Evolutionary conservation across 345 rosid species (phyloP).

Genomic region (Fremontodendron californicum): DNA sequence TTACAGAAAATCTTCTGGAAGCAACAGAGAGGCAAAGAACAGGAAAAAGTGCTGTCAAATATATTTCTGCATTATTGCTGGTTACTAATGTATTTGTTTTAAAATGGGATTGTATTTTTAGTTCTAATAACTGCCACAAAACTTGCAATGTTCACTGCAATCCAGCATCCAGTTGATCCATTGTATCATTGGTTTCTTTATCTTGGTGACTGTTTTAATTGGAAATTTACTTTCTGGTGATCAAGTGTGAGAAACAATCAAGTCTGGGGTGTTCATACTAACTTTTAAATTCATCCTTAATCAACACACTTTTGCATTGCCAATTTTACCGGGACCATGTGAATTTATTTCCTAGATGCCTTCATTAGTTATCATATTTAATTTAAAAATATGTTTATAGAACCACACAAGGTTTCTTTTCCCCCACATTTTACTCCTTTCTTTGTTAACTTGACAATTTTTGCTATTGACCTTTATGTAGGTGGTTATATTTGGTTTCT

Average conservation of each 20-base stretch:
- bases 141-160: neutral
- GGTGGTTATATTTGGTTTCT: constrained; percentile 94
- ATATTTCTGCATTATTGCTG: neutral
- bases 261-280: neutral
- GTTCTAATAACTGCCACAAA: neutral
- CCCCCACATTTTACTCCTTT: neutral
- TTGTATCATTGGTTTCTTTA: constrained; percentile 4
- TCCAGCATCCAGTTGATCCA: neutral
- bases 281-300: neutral
- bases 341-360: constrained; percentile 2
- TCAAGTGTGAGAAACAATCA: neutral
- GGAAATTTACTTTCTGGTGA: constrained; percentile 3
- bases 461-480: constrained; percentile 22
- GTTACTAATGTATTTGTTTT: neutral
- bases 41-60: neutral
- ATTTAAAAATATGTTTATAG: neutral
- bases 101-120: neutral
- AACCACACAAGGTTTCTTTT: neutral
- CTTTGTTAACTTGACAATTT: constrained; percentile 12
- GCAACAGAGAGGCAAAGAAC: constrained; percentile 5
- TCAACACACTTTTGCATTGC: neutral
- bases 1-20: constrained; percentile 3
- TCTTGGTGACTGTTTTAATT: constrained; percentile 1
- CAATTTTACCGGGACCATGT: neutral
- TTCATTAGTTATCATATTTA: neutral